Evolutionary conservation across 805 yeast species (phyloP).

Genomic region (Saturnispora bothae): DNA sequence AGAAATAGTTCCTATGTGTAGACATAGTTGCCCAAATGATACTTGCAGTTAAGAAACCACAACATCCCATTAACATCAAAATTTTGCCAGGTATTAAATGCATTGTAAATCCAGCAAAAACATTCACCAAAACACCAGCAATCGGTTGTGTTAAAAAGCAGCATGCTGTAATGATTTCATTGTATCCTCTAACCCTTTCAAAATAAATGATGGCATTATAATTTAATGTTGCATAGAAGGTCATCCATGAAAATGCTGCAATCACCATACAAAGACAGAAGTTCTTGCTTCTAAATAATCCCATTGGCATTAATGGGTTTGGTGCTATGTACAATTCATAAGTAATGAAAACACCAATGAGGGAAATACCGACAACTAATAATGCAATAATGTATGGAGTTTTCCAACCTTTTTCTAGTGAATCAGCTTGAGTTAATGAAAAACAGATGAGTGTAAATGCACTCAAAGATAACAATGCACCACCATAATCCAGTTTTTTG

Average conservation of each 20-base stretch:
- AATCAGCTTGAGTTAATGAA: slow-evolving; percentile 34
- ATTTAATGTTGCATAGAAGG: slow-evolving; percentile 30
- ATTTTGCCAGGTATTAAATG: slow-evolving; percentile 34
- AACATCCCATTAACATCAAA: slow-evolving; percentile 27
- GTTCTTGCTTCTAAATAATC: slow-evolving; percentile 29
- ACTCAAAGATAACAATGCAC: slow-evolving; percentile 30
- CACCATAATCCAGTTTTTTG: slow-evolving; percentile 30
- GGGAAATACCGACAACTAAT: slow-evolving; percentile 29
- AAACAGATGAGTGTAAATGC: slow-evolving; percentile 35
- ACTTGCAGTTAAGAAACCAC: slow-evolving; percentile 28
- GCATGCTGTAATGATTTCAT: slow-evolving; percentile 34
- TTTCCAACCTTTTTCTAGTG: slow-evolving; percentile 32
- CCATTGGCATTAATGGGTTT: slow-evolving; percentile 40
- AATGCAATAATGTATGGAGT: slow-evolving; percentile 37
- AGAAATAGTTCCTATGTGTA: slow-evolving; percentile 29
- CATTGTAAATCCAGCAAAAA: slow-evolving; percentile 37
- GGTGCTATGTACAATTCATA: slow-evolving; percentile 31
- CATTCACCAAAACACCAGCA: slow-evolving; percentile 32
- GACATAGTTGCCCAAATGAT: slow-evolving; percentile 34
- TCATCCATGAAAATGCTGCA: slow-evolving; percentile 31
- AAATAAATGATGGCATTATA: slow-evolving; percentile 35
- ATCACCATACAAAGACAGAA: slow-evolving; percentile 32
- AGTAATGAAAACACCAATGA: slow-evolving; percentile 26
- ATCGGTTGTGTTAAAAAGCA: slow-evolving; percentile 35
- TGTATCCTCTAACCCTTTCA: slow-evolving; percentile 29